Percentiles rank a stretch among this genome's conserved stretches.
These are phyloP conservation scores for carrot (Daucus carota) DNA, from an alignment of 129 eudicot species.

Conservation along the genomic window DNA sequence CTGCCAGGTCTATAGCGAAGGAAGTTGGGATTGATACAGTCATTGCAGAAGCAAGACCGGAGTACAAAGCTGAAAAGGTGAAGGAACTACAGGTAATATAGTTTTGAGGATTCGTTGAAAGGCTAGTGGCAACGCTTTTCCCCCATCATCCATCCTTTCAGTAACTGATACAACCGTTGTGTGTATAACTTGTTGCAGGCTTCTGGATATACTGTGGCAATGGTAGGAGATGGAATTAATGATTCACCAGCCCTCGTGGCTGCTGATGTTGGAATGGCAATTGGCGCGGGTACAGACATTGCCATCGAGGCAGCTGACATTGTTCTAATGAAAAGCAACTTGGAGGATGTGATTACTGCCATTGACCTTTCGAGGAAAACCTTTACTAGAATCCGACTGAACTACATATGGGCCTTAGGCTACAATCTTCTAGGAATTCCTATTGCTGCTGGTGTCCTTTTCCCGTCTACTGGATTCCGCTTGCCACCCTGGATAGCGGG, in stretches of 20 bases:
- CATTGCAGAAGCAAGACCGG: slow-evolving; percentile 73
- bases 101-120: background rate
- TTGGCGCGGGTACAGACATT: slow-evolving; percentile 86
- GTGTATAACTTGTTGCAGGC: slow-evolving; percentile 28
- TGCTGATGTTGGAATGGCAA: slow-evolving; percentile 89
- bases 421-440: slow-evolving; percentile 81
- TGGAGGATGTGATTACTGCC: slow-evolving; percentile 85
- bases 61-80: slow-evolving; percentile 66
- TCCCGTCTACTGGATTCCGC: slow-evolving; percentile 73
- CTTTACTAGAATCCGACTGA: slow-evolving; percentile 60
- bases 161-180: background rate
- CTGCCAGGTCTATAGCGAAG: slow-evolving; percentile 72
- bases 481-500: slow-evolving; percentile 98
- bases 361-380: slow-evolving; percentile 84
- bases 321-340: slow-evolving; percentile 77
- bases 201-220: slow-evolving; percentile 56
- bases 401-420: slow-evolving; percentile 87
- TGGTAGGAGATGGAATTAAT: slow-evolving; percentile 92
- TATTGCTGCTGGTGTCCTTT: slow-evolving; percentile 84
- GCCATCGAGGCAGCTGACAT: slow-evolving; percentile 95
- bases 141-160: background rate
- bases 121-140: background rate
- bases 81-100: slow-evolving; percentile 64
- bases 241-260: slow-evolving; percentile 94
- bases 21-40: slow-evolving; percentile 60